Conservation (phyloP, 2,329 filamentous ascomycete species). For the Nectriaceae sp. region DNA sequence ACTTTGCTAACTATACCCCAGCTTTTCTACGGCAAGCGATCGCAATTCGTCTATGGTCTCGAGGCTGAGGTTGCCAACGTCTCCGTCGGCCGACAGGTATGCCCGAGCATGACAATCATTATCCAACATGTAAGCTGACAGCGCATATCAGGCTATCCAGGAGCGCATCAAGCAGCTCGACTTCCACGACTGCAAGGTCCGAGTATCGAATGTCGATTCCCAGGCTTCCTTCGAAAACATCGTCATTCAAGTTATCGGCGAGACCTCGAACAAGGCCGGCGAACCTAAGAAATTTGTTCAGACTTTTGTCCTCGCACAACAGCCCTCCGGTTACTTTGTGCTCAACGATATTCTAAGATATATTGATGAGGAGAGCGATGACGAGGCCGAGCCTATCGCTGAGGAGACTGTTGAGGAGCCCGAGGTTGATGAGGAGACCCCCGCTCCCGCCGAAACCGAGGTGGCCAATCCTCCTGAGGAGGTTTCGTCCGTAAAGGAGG, state of each 20-base stretch:
- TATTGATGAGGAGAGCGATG: constrained; percentile 81
- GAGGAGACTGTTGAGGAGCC: constrained; percentile 32
- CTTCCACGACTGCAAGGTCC: constrained; percentile 97
- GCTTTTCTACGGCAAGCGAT: constrained; percentile 96
- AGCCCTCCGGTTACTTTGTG: constrained; percentile 96
- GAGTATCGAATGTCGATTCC: constrained; percentile 95
- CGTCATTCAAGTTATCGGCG: constrained; percentile 96
- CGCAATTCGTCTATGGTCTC: constrained; percentile 88
- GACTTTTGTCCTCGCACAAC: constrained; percentile 94
- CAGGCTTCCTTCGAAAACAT: constrained; percentile 93
- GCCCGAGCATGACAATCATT: constrained; percentile 1
- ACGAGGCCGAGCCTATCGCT: constrained; percentile 51
- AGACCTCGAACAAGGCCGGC: constrained; percentile 91
- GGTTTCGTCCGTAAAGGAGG: constrained; percentile 24
- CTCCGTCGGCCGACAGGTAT: constrained; percentile 81
- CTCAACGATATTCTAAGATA: constrained; percentile 98
- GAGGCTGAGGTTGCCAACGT: constrained; percentile 89
- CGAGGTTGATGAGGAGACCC: constrained; percentile 36
- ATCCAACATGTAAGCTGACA: too few species aligned
- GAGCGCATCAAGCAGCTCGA: constrained; percentile 91
- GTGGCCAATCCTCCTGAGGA: constrained; percentile 31
- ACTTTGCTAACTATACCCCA: constrained; percentile 29
- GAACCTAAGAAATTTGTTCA: constrained; percentile 96
- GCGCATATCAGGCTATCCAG: constrained; percentile 80
- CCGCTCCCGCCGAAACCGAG: constrained; percentile 36